Evolutionary conservation across 2,329 filamentous ascomycete genomes (phyloP).

Genomic region (Verticillium isaacii): DNA sequence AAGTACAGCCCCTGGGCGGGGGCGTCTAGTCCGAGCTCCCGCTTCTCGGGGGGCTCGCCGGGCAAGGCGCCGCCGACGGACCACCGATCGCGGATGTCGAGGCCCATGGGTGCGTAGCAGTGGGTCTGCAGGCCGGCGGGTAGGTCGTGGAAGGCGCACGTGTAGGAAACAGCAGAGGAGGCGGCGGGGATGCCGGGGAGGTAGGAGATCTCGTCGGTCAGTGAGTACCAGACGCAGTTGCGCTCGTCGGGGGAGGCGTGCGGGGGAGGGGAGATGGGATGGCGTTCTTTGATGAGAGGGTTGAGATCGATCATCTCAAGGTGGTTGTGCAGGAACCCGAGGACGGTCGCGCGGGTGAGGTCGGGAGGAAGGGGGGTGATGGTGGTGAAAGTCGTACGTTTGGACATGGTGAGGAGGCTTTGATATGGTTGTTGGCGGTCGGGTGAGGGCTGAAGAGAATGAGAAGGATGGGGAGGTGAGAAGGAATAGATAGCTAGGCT

Average conservation of each 20-base stretch:
- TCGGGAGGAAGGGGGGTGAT: conserved; percentile 70
- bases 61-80: conserved; percentile 66
- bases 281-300: conserved; percentile 70
- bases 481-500: background rate
- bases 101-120: conserved; percentile 74
- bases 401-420: conserved; percentile 51
- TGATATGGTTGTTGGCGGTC: background rate
- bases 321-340: conserved; percentile 74
- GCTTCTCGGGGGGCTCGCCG: conserved; percentile 60
- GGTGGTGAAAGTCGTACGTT: conserved; percentile 67
- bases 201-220: conserved; percentile 74
- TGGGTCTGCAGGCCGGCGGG: conserved; percentile 73
- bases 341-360: conserved; percentile 64
- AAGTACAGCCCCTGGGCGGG: conserved; percentile 71
- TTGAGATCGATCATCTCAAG: conserved; percentile 83
- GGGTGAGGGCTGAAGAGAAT: background rate
- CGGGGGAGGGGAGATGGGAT: conserved; percentile 61
- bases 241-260: conserved; percentile 67
- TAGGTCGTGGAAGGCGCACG: conserved; percentile 74
- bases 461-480: background rate
- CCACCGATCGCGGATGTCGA: conserved; percentile 78
- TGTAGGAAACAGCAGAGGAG: conserved; percentile 69
- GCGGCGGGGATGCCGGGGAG: conserved; percentile 58
- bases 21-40: conserved; percentile 61
- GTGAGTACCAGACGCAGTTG: conserved; percentile 69